phyloP scores from a whole-genome alignment of 2,329 filamentous ascomycete genomes.

The Chaetomium sp. region DNA sequence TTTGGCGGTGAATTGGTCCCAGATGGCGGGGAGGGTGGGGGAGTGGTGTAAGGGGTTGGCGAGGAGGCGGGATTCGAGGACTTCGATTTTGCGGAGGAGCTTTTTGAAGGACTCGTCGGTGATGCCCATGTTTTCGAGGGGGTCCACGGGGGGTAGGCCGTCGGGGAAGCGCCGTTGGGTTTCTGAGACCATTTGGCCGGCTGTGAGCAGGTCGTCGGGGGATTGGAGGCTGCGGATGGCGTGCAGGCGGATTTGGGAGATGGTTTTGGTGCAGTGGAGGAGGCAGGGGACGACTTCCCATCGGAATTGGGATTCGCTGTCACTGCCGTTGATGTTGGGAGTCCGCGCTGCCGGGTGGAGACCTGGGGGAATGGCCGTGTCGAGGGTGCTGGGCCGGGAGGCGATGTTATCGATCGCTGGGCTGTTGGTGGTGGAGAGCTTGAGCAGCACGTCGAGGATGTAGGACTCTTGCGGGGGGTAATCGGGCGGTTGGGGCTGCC shows the following conservation, averaged over 20 bases:
- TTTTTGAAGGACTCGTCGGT: conserved; percentile 90
- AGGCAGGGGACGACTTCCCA: conserved; percentile 83
- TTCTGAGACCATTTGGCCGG: conserved; percentile 67
- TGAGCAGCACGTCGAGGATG: conserved; percentile 75
- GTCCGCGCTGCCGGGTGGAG: conserved; percentile 47
- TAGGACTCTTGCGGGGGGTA: conserved; percentile 69
- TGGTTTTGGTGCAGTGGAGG: conserved; percentile 74
- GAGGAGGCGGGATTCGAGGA: conserved; percentile 82
- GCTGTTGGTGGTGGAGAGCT: conserved; percentile 46
- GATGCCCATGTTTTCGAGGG: conserved; percentile 94
- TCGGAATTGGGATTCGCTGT: conserved; percentile 23
- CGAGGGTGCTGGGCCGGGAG: conserved; percentile 29
- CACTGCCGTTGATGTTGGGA: conserved; percentile 53
- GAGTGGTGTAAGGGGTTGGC: conserved; percentile 90
- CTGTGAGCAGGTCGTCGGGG: conserved; percentile 57
- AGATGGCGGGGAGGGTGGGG: conserved; percentile 73
- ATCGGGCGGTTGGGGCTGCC: conserved; percentile 40
- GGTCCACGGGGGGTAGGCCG: conserved; percentile 81
- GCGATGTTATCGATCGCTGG: conserved; percentile 33
- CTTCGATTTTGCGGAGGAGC: conserved; percentile 89
- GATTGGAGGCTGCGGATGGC: conserved; percentile 70
- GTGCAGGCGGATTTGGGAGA: conserved; percentile 78
- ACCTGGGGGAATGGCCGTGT: conserved; percentile 53
- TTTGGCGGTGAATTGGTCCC: conserved; percentile 81
- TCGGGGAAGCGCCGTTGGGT: conserved; percentile 86